These are phyloP conservation scores for Adansonia rubrostipa DNA, from an alignment of 441 rosid genomes.

Conservation along the genomic window DNA sequence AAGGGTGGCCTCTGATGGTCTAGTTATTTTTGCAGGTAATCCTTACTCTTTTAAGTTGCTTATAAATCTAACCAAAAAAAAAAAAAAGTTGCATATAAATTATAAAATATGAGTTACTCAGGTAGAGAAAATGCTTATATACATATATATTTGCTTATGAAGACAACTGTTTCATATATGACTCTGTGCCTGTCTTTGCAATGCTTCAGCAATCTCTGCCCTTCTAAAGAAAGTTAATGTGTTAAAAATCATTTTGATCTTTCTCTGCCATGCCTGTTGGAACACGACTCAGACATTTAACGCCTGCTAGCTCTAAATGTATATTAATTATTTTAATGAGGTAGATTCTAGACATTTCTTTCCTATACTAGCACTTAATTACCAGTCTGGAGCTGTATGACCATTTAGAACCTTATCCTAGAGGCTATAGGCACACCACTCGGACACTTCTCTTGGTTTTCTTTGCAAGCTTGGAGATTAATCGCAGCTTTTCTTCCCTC, in stretches of 20 bases:
- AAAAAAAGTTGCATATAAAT: background rate
- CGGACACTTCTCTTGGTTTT: background rate
- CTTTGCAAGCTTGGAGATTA: background rate
- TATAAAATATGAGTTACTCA: background rate
- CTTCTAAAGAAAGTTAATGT: background rate
- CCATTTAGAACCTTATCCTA: background rate
- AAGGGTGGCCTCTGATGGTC: slow-evolving; percentile 69
- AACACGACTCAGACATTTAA: background rate
- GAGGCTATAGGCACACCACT: background rate
- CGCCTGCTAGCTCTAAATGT: too few relatives aligned
- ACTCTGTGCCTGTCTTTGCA: too few relatives aligned
- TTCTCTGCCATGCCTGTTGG: background rate
- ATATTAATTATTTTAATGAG: background rate
- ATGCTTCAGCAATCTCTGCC: background rate
- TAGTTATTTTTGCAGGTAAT: slow-evolving; percentile 62
- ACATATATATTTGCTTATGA: background rate
- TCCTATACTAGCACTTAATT: background rate
- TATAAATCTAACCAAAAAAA: too few relatives aligned
- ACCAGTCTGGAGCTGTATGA: slow-evolving; percentile 5
- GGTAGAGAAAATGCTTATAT: slow-evolving; percentile 5
- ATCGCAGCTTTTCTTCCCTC: background rate
- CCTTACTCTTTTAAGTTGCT: background rate
- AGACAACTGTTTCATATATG: background rate
- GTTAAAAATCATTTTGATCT: background rate
- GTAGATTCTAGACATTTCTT: background rate